Conservation (phyloP, 805 yeast species). For the Sporopachydermia lactativora region DNA sequence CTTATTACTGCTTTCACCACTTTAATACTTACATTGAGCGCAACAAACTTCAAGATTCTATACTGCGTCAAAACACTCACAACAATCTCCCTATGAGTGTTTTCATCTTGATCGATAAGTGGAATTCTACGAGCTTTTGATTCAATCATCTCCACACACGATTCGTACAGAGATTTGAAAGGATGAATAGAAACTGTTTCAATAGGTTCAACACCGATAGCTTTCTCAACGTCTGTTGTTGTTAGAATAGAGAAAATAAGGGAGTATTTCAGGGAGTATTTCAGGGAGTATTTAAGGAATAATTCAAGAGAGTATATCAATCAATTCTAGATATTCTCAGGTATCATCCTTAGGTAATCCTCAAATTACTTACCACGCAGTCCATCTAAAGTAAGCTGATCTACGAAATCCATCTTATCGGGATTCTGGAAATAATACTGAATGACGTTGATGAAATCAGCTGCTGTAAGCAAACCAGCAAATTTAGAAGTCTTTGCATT, state of each 20-base stretch:
- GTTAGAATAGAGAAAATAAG: no score
- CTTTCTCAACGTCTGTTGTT: conserved; percentile 73
- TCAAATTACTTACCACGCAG: conserved; percentile 17
- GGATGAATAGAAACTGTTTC: conserved; percentile 88
- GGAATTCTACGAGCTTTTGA: conserved; percentile 90
- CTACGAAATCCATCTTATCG: conserved; percentile 78
- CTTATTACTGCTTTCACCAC: no score
- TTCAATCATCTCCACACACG: conserved; percentile 82
- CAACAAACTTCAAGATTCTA: conserved; percentile 87
- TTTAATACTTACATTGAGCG: conserved; percentile 49
- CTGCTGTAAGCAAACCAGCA: conserved; percentile 86
- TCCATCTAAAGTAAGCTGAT: conserved; percentile 72
- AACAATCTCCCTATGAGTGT: conserved; percentile 83
- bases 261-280: no score
- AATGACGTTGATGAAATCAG: conserved; percentile 89
- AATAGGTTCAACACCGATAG: conserved; percentile 73
- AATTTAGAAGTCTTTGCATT: conserved; percentile 76
- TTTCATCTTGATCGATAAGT: conserved; percentile 85
- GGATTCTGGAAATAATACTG: conserved; percentile 84
- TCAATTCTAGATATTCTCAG: no score
- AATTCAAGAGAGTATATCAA: no score
- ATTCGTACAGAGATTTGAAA: conserved; percentile 75
- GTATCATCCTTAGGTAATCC: neutral
- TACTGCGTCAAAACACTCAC: conserved; percentile 93
- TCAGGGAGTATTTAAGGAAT: no score